Base-by-base conservation (phyloP, 306 rosid genomes). In the Adenanthera pavonina region DNA sequence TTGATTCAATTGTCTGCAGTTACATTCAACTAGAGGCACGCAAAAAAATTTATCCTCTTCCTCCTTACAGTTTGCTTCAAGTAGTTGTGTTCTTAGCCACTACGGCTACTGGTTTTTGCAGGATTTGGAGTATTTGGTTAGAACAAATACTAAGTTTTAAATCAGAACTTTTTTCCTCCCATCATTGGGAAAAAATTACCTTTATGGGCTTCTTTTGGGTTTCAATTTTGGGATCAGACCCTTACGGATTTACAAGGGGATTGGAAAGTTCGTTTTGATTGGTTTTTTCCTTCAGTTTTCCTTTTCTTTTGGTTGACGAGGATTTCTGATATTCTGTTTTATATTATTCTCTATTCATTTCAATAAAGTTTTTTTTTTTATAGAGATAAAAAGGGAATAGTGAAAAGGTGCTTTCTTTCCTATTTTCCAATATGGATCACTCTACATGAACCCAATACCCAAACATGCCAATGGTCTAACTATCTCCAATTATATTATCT, bases 371-470 rank as follows among this genome's bases (percentile, higher is more conserved):
- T 9, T 46, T 46, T 46, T n/a, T 7, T 11, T 1, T 2, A 46
- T 46, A 9, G 49, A 2, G 13, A 56, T 56, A n/a, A 7, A 56
- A 56, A 17, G 61, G 61, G 61, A 56, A 51, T 1, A 4, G 6
- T 4, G 46, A 46, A 53, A 56, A 6, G 62, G 11, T 46, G 35
- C 14, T 19, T 57, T 57, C 30, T 2, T 19, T 35, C 13, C 16
- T 66, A 35, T 38, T 38, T 36, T 16, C 25, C 41, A 9, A 40
- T 15, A 17, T n/a, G 9, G n/a, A 17, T 8, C n/a, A 60, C 25
- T 25, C 47, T 30, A 61, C 8, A 6, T 43, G 14, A 65, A 78
- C 11, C 81, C 56, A 38, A 78, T 56, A 56, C 34, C 33, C 53
- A 35, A 60, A 46, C 72, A 7, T 59, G 44, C 3, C 41, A 72